These are phyloP conservation scores for Daldinia vernicosa DNA, from an alignment of 495 filamentous ascomycete species.

Conservation along the genomic window DNA sequence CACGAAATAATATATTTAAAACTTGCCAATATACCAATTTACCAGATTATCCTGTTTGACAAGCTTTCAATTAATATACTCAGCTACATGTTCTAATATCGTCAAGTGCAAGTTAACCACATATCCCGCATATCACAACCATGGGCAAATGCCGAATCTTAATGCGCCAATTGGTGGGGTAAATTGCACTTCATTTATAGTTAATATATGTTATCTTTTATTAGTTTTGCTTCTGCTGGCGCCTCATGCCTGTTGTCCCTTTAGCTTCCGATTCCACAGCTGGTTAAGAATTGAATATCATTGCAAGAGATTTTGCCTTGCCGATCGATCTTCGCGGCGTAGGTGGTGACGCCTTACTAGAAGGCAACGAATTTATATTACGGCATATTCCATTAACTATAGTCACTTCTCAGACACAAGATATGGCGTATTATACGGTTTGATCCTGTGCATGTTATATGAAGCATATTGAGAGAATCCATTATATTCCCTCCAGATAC, in stretches of 20 bases:
- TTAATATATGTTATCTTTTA: constrained; percentile 1
- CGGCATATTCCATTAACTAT: neutral
- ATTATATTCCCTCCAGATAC: no score
- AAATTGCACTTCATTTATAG: constrained; percentile 24
- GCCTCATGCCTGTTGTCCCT: neutral
- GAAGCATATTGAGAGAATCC: neutral
- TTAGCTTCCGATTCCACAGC: neutral
- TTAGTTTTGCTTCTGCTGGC: neutral
- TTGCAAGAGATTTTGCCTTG: neutral
- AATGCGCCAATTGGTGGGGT: constrained; percentile 1
- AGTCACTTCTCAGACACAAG: neutral
- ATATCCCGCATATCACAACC: neutral
- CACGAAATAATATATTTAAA: constrained; percentile 1
- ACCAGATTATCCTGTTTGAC: neutral
- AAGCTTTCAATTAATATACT: constrained; percentile 18
- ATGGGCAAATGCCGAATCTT: constrained; percentile 6
- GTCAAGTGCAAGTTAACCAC: neutral
- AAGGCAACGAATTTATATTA: neutral
- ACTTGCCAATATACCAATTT: constrained; percentile 8
- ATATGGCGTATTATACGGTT: neutral
- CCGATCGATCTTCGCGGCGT: neutral
- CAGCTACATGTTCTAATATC: constrained; percentile 5
- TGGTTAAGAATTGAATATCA: neutral
- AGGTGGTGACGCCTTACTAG: neutral
- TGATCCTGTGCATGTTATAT: neutral